phyloP scores from a whole-genome alignment of 2,329 filamentous ascomycete species.

The Colletotrichum tropicale region DNA sequence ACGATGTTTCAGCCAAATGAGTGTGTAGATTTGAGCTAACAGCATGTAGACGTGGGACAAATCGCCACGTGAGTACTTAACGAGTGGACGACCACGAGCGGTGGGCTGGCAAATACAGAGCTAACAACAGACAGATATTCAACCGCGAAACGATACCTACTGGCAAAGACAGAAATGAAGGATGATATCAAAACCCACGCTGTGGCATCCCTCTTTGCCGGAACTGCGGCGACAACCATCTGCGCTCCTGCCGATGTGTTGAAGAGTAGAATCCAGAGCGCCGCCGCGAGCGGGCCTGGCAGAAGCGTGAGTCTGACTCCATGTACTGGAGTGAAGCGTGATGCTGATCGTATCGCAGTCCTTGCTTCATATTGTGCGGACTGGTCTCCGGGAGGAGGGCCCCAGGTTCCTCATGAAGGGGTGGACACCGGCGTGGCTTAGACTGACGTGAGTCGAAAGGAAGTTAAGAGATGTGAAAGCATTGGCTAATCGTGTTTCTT shows the following conservation, averaged over 20 bases:
- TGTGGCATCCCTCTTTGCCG: slow-evolving; percentile 42
- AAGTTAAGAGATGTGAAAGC: slow-evolving; percentile 13
- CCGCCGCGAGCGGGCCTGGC: slow-evolving; percentile 20
- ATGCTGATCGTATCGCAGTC: slow-evolving; percentile 25
- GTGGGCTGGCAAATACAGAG: not conserved
- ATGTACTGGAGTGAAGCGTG: not conserved
- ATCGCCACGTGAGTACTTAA: slow-evolving; percentile 42
- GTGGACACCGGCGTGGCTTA: slow-evolving; percentile 49
- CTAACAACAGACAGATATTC: slow-evolving; percentile 31
- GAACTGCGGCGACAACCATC: slow-evolving; percentile 50
- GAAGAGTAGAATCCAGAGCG: slow-evolving; percentile 46
- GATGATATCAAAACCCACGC: slow-evolving; percentile 47
- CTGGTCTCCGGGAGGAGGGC: slow-evolving; percentile 41
- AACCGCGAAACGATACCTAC: slow-evolving; percentile 36
- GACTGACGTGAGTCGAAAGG: slow-evolving; percentile 37
- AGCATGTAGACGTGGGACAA: slow-evolving; percentile 39
- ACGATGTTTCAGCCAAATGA: slow-evolving; percentile 33
- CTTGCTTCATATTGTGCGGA: slow-evolving; percentile 35
- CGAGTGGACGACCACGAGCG: not conserved
- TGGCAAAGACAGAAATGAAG: slow-evolving; percentile 28
- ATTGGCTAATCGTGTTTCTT: slow-evolving; percentile 1
- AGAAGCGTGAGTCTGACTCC: slow-evolving; percentile 4
- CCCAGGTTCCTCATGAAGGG: slow-evolving; percentile 49
- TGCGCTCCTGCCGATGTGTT: slow-evolving; percentile 50
- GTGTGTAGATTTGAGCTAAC: slow-evolving; percentile 32